Percentiles rank a stretch among this genome's conserved stretches.
These are phyloP conservation scores for Aspergillus pseudoglaucus DNA, from an alignment of 2,329 filamentous ascomycete species.

Conservation along the genomic window DNA sequence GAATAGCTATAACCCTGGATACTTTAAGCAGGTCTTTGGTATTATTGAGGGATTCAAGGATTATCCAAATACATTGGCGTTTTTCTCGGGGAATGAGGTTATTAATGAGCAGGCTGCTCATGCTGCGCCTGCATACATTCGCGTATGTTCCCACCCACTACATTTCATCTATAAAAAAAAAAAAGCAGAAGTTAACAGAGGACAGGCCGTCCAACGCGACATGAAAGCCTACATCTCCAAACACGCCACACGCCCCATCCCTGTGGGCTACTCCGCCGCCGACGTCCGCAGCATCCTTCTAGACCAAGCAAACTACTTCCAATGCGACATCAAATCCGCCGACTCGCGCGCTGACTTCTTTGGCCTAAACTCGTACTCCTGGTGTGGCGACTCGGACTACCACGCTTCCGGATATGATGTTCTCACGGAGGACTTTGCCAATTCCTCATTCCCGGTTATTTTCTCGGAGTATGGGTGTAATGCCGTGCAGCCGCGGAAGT, in stretches of 20 bases:
- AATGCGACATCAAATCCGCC: slow-evolving; percentile 47
- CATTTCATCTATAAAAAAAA: background rate
- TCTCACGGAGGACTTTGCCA: slow-evolving; percentile 53
- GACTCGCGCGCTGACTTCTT: slow-evolving; percentile 57
- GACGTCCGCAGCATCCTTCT: slow-evolving; percentile 56
- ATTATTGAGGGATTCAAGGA: slow-evolving; percentile 61
- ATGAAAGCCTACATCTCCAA: slow-evolving; percentile 62
- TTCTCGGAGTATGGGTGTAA: slow-evolving; percentile 65
- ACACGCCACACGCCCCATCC: slow-evolving; percentile 52
- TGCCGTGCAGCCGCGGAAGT: slow-evolving; percentile 49
- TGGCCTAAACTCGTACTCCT: slow-evolving; percentile 63
- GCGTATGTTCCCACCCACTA: slow-evolving; percentile 30
- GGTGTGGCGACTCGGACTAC: slow-evolving; percentile 56
- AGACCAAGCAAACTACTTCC: slow-evolving; percentile 56
- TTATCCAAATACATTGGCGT: slow-evolving; percentile 60
- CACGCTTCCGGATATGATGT: slow-evolving; percentile 49
- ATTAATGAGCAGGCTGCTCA: slow-evolving; percentile 56
- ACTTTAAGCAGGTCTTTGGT: slow-evolving; percentile 54
- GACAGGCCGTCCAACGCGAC: slow-evolving; percentile 55
- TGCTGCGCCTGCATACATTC: slow-evolving; percentile 52
- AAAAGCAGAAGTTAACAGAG: background rate
- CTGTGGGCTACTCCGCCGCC: slow-evolving; percentile 63
- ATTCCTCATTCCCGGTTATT: slow-evolving; percentile 56
- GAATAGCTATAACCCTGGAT: slow-evolving; percentile 49
- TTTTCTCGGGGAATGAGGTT: slow-evolving; percentile 63